Evolutionary conservation across 106 monocot species (phyloP), one percentile per base, ranked within the genome.

Genomic region (Dioscorea zingiberensis): DNA sequence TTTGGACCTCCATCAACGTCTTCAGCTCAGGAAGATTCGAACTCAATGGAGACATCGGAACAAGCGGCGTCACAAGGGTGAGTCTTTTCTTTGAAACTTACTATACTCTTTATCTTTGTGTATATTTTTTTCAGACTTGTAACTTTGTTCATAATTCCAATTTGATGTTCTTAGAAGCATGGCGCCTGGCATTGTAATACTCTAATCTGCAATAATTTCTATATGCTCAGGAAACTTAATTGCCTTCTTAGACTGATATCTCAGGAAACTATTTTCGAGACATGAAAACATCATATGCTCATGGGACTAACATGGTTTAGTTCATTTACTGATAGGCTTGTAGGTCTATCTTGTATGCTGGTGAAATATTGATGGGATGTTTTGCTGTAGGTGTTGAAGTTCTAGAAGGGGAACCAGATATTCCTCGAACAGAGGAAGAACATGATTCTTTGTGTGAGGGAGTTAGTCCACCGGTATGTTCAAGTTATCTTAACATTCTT

Each of bases 1-100:
- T 24, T 24, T 64, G 45, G 46, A 64, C 13, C 44, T 64, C 46
- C 64, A 64, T 24, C 46, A 47, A 22, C 64, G 23, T 7, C 19
- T 64, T 25, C 64, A 48, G n/a, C 25, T 64, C 38, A 38, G 47
- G 46, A 64, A 64, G 64, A 8, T 64, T 17, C 47, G 47, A 4
- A 22, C 46, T 47, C 47, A 64, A 7, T 8, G 6, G 21, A 64
- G 64, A 22, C 64, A n/a, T 46, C 24, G 23, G 44, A 22, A 64
- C 13, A 24, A 21, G 25, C 19, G 44, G 23, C 47, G 47, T 24
- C 44, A 14, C 16, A 18, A 13, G 11, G 8, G 45, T 63, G 38
- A 63, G 45, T 63, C 2, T 15, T 23, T 21, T 9, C 63, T 2
- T 30, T 17, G 3, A 5, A 30, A 6, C 2, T 45, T 18, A 2